A percentile compares a stretch with the other conserved stretches of the same genome.
These are phyloP conservation scores for Rutstroemia sp. DNA, from an alignment of 2,329 filamentous ascomycete genomes.

Conservation along the genomic window DNA sequence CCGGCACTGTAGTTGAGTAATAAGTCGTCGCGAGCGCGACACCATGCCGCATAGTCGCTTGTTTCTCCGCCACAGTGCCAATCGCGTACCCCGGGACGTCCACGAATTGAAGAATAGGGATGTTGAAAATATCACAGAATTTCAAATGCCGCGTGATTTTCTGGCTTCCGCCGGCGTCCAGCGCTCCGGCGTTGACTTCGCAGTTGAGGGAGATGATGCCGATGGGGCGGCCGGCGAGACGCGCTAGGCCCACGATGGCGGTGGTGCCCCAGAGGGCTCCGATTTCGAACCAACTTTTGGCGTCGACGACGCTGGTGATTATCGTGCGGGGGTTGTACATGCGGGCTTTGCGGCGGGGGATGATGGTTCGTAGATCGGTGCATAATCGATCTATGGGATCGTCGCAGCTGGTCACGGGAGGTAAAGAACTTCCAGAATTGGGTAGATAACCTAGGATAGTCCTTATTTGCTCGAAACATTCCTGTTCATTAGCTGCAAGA, in stretches of 20 bases:
- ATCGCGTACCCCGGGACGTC: conserved; percentile 58
- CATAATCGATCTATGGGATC: conserved; percentile 45
- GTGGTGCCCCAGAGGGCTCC: conserved; percentile 55
- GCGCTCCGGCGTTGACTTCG: conserved; percentile 52
- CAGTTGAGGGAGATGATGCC: conserved; percentile 54
- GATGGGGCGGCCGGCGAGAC: conserved; percentile 48
- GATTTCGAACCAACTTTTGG: conserved; percentile 54
- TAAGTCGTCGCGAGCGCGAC: conserved; percentile 54
- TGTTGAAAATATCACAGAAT: conserved; percentile 57
- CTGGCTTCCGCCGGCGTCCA: conserved; percentile 53
- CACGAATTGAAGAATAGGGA: conserved; percentile 56
- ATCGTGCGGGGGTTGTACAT: conserved; percentile 54
- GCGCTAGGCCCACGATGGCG: conserved; percentile 51
- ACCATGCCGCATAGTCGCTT: conserved; percentile 58
- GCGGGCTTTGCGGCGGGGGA: conserved; percentile 48
- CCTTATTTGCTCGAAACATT: conserved; percentile 53
- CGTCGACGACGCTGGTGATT: conserved; percentile 49
- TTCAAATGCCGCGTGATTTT: conserved; percentile 55
- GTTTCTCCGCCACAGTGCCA: conserved; percentile 54
- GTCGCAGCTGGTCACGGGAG: conserved; percentile 38
- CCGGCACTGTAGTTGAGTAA: conserved; percentile 52
- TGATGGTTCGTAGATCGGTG: conserved; percentile 43
- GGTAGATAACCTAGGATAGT: conserved; percentile 51
- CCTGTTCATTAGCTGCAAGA: conserved; percentile 50
- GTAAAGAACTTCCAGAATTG: conserved; percentile 46